These are phyloP conservation scores for Pyrus bretschneideri DNA, from an alignment of 306 rosid species.

Conservation along the genomic window DNA sequence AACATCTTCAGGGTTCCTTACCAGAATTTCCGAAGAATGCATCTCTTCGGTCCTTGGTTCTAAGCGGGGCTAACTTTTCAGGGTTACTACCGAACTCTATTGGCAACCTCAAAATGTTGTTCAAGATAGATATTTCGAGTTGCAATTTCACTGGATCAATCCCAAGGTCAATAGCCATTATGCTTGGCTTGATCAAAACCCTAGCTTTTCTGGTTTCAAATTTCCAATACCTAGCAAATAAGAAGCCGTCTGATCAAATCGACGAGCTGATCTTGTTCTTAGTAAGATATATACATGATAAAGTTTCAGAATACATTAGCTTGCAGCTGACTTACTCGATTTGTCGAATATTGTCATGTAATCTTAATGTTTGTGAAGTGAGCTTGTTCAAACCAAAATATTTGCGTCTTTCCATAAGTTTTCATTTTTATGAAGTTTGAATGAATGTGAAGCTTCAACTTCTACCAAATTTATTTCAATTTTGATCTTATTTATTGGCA, in stretches of 20 bases:
- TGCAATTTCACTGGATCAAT: constrained; percentile 21
- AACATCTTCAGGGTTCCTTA: constrained; percentile 12
- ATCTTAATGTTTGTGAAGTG: too few species aligned
- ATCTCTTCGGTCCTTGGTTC: constrained; percentile 8
- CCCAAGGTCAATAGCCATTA: constrained; percentile 11
- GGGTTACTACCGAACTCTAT: constrained; percentile 18
- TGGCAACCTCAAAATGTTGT: constrained; percentile 12
- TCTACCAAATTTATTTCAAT: too few species aligned
- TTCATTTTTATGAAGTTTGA: too few species aligned
- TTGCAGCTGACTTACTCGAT: not conserved
- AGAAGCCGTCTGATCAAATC: not conserved
- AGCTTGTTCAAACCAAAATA: too few species aligned
- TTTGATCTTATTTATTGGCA: too few species aligned
- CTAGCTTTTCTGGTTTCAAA: too few species aligned
- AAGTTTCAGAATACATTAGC: too few species aligned
- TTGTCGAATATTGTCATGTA: not conserved
- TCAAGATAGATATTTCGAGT: not conserved
- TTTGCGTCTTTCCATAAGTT: not conserved
- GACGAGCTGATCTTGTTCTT: not conserved
- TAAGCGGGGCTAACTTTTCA: not conserved
- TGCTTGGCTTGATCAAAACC: too few species aligned
- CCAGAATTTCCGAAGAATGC: constrained; percentile 7
- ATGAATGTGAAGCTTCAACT: not conserved
- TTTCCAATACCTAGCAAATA: not conserved
- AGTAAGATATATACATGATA: constrained; percentile 10